Evolutionary conservation across 371 early-diverging fungal species (phyloP).

Genomic region (Actinomortierella ambigua): DNA sequence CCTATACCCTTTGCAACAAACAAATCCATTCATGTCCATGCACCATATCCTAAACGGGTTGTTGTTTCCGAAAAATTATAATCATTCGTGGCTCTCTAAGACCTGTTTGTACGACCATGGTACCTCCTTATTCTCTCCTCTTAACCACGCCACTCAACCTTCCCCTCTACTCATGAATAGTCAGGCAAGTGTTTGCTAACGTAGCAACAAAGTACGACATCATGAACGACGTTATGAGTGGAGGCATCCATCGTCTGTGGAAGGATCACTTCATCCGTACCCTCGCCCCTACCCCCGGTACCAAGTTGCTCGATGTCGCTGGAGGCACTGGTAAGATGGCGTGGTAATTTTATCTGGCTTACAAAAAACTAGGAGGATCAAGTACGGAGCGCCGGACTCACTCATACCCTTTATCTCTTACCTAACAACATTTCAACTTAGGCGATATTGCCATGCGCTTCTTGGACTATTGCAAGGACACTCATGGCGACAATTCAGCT

Average conservation of each 20-base stretch:
- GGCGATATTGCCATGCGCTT: constrained; percentile 96
- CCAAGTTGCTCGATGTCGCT: constrained; percentile 93
- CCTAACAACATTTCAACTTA: too few species aligned
- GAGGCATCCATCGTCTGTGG: constrained; percentile 94
- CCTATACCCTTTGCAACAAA: neutral
- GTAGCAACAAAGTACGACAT: constrained; percentile 95
- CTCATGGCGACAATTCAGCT: constrained; percentile 69
- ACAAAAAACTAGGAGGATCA: neutral
- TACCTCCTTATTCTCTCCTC: neutral
- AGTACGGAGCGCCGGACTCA: too few species aligned
- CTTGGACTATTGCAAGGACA: constrained; percentile 77
- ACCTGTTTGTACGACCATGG: too few species aligned
- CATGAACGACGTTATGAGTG: constrained; percentile 97
- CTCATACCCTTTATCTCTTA: too few species aligned
- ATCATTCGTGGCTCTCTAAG: neutral
- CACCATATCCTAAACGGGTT: too few species aligned
- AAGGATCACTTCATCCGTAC: constrained; percentile 89
- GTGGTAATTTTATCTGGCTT: neutral
- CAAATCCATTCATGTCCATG: constrained; percentile 6
- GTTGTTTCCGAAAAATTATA: neutral
- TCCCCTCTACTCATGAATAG: constrained; percentile 47
- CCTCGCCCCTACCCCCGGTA: constrained; percentile 85
- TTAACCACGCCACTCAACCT: neutral
- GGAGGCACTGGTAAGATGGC: constrained; percentile 90
- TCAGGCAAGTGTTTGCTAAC: constrained; percentile 88